Conservation (phyloP, 768 basidiomycete genomes). For the Lepiota venenata region DNA sequence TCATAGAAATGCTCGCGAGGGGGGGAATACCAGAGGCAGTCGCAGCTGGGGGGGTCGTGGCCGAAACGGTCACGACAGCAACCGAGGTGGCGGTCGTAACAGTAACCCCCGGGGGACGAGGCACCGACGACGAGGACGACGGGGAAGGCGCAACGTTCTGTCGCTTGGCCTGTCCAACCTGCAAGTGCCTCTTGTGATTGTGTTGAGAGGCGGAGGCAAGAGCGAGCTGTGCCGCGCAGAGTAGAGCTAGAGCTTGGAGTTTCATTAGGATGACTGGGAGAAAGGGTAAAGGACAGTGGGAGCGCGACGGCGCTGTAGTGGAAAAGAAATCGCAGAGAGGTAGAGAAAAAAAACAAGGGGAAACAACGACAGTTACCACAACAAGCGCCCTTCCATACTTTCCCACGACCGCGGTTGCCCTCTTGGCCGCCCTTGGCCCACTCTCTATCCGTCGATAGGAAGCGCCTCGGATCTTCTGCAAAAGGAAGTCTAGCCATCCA, state of each 20-base stretch:
- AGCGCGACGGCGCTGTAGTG: conserved; percentile 8
- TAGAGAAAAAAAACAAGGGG: conserved; percentile 9
- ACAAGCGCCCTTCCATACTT: too few species aligned
- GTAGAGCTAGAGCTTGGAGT: conserved; percentile 37
- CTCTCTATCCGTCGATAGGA: too few species aligned
- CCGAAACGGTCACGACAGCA: conserved; percentile 8
- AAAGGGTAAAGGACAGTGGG: conserved; percentile 24
- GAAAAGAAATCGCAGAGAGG: conserved; percentile 16
- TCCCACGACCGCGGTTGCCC: not conserved
- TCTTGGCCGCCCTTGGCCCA: too few species aligned
- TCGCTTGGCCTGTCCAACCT: conserved; percentile 34
- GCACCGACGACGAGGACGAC: conserved; percentile 11
- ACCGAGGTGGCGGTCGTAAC: conserved; percentile 14
- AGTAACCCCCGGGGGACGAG: conserved; percentile 14
- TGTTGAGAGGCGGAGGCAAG: conserved; percentile 32
- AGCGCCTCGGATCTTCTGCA: too few species aligned
- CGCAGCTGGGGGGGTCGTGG: conserved; percentile 42
- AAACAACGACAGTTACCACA: not conserved
- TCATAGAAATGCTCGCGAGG: conserved; percentile 54
- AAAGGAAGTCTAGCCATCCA: too few species aligned
- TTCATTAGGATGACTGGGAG: conserved; percentile 36
- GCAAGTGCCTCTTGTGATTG: conserved; percentile 30
- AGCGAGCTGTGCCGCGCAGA: conserved; percentile 39
- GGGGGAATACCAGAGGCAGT: conserved; percentile 52
- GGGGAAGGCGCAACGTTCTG: conserved; percentile 21